A percentile compares a stretch with the other conserved stretches of the same genome.
Conservation (phyloP, 2,329 filamentous ascomycete genomes). For the Neofusicoccum sp. region DNA sequence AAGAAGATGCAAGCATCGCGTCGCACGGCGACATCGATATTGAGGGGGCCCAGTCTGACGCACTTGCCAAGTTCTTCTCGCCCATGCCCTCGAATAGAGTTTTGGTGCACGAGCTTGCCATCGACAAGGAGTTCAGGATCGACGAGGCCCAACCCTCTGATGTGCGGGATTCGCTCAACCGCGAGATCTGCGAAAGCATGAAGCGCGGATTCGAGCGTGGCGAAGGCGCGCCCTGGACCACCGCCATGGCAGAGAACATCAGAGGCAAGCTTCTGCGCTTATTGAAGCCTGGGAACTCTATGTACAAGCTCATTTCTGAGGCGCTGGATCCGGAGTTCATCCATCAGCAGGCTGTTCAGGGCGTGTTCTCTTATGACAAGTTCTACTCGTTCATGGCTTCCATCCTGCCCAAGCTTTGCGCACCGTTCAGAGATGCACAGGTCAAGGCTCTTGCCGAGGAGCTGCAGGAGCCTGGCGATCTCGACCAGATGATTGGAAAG, state of each 20-base stretch:
- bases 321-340: conserved; percentile 74
- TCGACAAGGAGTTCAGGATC: conserved; percentile 77
- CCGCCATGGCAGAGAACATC: conserved; percentile 71
- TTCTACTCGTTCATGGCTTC: conserved; percentile 78
- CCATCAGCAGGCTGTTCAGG: conserved; percentile 67
- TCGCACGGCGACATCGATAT: conserved; percentile 39
- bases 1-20: conserved; percentile 39
- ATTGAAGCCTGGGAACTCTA: conserved; percentile 69
- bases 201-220: conserved; percentile 64
- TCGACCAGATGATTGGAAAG: conserved; percentile 71
- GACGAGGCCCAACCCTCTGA: conserved; percentile 60
- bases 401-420: conserved; percentile 77
- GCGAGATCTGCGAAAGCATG: conserved; percentile 64
- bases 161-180: conserved; percentile 61
- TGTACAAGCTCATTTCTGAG: conserved; percentile 75
- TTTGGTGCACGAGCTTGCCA: conserved; percentile 76
- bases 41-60: conserved; percentile 41
- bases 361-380: conserved; percentile 77
- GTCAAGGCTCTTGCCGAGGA: conserved; percentile 69
- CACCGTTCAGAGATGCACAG: conserved; percentile 76
- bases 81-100: conserved; percentile 72
- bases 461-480: conserved; percentile 48
- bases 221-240: conserved; percentile 67
- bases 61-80: conserved; percentile 59
- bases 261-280: conserved; percentile 72